phyloP scores from a whole-genome alignment of 768 basidiomycete genomes.

The Xerocomellus dryophilus region DNA sequence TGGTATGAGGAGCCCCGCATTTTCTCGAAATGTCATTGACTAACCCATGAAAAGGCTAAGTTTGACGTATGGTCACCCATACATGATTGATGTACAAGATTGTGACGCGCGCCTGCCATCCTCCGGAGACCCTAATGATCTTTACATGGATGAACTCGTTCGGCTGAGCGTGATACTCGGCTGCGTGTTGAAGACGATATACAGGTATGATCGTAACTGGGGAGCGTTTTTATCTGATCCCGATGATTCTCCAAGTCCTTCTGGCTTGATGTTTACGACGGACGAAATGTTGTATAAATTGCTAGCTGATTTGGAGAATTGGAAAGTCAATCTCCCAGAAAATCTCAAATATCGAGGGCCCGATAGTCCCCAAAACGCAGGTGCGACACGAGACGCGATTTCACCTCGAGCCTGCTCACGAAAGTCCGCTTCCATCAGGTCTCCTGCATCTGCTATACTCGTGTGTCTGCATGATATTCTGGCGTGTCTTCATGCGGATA shows the following conservation, averaged over 20 bases:
- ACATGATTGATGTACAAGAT: conserved; percentile 95
- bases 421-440: conserved; percentile 42
- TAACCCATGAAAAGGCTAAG: conserved; percentile 57
- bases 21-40: not conserved
- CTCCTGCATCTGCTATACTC: conserved; percentile 85
- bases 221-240: conserved; percentile 8
- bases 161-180: conserved; percentile 90
- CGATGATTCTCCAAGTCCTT: conserved; percentile 51
- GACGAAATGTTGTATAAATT: conserved; percentile 73
- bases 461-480: conserved; percentile 94
- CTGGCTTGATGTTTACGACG: conserved; percentile 80
- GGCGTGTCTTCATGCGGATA: conserved; percentile 97
- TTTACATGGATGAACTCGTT: conserved; percentile 89
- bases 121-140: conserved; percentile 72
- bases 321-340: conserved; percentile 77
- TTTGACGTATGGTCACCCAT: conserved; percentile 87
- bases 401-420: conserved; percentile 1
- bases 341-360: conserved; percentile 74
- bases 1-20: conserved; percentile 53
- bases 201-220: conserved; percentile 53
- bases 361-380: conserved; percentile 61
- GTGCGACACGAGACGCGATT: conserved; percentile 39
- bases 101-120: conserved; percentile 94
- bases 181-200: conserved; percentile 87
- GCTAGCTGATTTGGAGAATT: conserved; percentile 64